Conservation (phyloP, 257 asterid genomes). For the Rauvolfia tetraphylla region DNA sequence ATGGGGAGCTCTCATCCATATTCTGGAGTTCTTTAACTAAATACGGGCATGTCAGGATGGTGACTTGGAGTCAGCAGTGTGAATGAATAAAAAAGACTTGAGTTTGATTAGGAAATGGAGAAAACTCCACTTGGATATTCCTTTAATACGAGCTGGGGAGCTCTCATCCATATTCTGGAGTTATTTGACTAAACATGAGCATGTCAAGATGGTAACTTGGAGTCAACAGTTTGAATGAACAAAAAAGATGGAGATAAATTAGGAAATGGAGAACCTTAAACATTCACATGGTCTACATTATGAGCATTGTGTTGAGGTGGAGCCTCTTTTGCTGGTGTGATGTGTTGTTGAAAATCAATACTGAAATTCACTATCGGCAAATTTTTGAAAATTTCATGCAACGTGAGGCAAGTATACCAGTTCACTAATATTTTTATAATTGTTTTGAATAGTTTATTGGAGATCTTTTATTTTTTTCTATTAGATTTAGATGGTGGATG, state of each 20-base stretch:
- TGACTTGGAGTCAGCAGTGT: not conserved
- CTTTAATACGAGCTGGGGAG: too few species aligned
- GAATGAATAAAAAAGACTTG: not conserved
- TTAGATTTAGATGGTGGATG: not conserved
- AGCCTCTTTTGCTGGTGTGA: not conserved
- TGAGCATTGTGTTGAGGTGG: not conserved
- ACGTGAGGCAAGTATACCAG: not conserved
- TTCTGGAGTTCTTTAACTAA: not conserved
- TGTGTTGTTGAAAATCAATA: not conserved
- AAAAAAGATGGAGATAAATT: too few species aligned
- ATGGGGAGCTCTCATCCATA: not conserved
- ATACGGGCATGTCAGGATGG: not conserved
- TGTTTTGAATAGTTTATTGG: not conserved
- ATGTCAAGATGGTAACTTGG: too few species aligned
- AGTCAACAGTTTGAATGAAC: too few species aligned
- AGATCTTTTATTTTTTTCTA: not conserved
- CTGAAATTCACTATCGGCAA: not conserved
- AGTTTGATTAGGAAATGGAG: not conserved
- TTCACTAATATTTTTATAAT: not conserved
- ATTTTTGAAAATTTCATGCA: not conserved
- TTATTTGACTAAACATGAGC: too few species aligned
- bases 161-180: too few species aligned
- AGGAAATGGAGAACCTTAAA: too few species aligned
- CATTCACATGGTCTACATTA: not conserved
- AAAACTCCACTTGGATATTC: not conserved